These are phyloP conservation scores for Scortechinia acanthostroma DNA, from an alignment of 2,329 filamentous ascomycete species.

Conservation along the genomic window DNA sequence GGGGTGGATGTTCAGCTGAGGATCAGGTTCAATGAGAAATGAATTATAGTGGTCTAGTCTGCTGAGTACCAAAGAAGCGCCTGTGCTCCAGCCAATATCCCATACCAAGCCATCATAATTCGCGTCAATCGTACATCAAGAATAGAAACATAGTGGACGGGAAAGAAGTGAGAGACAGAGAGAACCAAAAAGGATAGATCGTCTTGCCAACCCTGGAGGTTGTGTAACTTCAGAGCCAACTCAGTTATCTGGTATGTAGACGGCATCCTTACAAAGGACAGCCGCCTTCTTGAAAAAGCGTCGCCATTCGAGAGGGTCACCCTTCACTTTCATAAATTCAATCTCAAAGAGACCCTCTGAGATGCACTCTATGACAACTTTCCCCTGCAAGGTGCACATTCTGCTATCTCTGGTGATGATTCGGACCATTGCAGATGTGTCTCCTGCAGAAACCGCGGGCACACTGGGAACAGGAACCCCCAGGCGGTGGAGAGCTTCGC, in stretches of 20 bases:
- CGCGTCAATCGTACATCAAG: not conserved
- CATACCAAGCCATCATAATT: not conserved
- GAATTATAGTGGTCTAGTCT: too few relatives aligned
- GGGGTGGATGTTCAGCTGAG: too few relatives aligned
- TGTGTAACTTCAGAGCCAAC: too few relatives aligned
- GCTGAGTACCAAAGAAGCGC: too few relatives aligned
- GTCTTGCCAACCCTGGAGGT: too few relatives aligned
- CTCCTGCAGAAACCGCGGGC: constrained; percentile 36
- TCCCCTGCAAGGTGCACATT: constrained; percentile 67
- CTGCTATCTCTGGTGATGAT: constrained; percentile 70
- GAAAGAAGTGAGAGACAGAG: too few relatives aligned
- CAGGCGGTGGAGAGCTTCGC: constrained; percentile 75
- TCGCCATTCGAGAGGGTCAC: constrained; percentile 92
- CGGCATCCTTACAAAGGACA: constrained; percentile 76
- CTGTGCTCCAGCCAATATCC: too few relatives aligned
- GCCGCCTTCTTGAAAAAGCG: constrained; percentile 95
- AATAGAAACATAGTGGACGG: not conserved
- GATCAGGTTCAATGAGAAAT: too few relatives aligned
- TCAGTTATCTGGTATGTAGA: constrained; percentile 60
- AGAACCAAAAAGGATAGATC: too few relatives aligned
- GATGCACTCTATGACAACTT: constrained; percentile 64
- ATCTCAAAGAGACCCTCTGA: constrained; percentile 69
- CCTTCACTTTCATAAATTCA: constrained; percentile 87
- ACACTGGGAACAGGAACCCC: constrained; percentile 64
- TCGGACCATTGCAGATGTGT: constrained; percentile 56